Evolutionary conservation across 306 rosid genomes (phyloP).

Genomic region (Quercus variabilis): DNA sequence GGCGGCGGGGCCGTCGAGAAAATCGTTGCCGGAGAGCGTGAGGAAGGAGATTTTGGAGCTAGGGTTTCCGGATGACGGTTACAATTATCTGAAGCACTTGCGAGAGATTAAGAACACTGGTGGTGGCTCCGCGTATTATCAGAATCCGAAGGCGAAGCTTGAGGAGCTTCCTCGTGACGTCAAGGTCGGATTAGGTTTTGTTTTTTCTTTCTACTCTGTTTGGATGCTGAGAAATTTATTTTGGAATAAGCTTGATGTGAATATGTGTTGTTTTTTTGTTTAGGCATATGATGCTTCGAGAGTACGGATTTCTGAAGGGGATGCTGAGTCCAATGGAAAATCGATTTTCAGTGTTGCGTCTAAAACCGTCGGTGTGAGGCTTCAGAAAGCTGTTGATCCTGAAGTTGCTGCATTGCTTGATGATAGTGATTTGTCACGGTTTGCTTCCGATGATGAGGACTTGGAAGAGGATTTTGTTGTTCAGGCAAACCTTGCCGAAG

Average conservation of each 20-base stretch:
- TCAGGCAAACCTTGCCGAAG: constrained; percentile 58
- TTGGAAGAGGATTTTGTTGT: constrained; percentile 91
- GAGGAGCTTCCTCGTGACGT: constrained; percentile 64
- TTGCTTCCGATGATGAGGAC: constrained; percentile 85
- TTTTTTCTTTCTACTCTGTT: neutral
- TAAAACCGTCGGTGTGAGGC: constrained; percentile 53
- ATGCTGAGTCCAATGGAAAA: constrained; percentile 40
- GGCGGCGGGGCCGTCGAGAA: neutral
- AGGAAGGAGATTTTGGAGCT: constrained; percentile 78
- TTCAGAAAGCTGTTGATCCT: constrained; percentile 81
- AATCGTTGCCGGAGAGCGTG: constrained; percentile 45
- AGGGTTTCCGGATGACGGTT: constrained; percentile 92
- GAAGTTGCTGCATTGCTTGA: constrained; percentile 84
- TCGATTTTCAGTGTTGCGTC: constrained; percentile 55
- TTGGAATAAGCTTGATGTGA: neutral
- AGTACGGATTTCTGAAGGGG: constrained; percentile 42
- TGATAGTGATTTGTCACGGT: constrained; percentile 63
- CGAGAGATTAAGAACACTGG: constrained; percentile 77
- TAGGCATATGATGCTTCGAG: constrained; percentile 94
- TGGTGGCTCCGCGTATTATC: constrained; percentile 66
- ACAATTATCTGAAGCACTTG: constrained; percentile 74
- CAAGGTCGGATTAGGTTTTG: constrained; percentile 43
- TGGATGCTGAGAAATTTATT: neutral
- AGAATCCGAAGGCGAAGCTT: constrained; percentile 66
- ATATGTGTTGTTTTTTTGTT: neutral